Evolutionary conservation across 1,284 basidiomycete species (phyloP).

Genomic region (Heterobasidion parviporum): DNA sequence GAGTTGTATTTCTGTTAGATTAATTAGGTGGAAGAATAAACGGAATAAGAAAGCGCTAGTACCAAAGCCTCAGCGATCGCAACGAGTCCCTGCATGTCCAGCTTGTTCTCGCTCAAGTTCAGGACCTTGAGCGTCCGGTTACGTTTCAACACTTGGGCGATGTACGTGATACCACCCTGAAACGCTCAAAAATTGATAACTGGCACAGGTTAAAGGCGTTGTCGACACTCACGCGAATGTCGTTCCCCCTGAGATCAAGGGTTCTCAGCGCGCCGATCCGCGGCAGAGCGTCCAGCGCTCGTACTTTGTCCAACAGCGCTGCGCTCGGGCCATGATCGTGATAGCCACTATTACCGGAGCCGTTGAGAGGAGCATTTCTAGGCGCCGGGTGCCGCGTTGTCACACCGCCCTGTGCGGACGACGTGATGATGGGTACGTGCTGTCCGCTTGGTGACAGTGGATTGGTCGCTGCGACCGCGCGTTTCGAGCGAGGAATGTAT

Average conservation of each 20-base stretch:
- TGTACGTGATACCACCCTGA: constrained; percentile 71
- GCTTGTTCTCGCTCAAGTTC: constrained; percentile 90
- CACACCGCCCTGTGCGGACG: constrained; percentile 69
- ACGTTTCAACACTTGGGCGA: constrained; percentile 92
- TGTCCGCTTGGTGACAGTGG: constrained; percentile 50
- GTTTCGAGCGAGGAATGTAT: constrained; percentile 62
- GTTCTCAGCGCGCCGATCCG: constrained; percentile 81
- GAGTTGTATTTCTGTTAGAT: constrained; percentile 83
- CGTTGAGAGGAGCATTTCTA: constrained; percentile 9
- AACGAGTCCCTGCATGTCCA: constrained; percentile 78
- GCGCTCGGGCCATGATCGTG: constrained; percentile 55
- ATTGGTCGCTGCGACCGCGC: constrained; percentile 29
- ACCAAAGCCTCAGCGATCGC: constrained; percentile 86
- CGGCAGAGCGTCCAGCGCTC: constrained; percentile 79
- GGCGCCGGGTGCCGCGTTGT: constrained; percentile 54
- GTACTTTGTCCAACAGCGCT: constrained; percentile 70
- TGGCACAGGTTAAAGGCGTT: too few species aligned
- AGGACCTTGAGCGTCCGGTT: constrained; percentile 93
- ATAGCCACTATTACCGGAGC: constrained; percentile 3
- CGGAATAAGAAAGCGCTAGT: constrained; percentile 17
- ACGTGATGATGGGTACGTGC: constrained; percentile 64
- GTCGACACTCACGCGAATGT: constrained; percentile 56
- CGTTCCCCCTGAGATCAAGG: constrained; percentile 88
- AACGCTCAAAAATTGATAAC: constrained; percentile 4
- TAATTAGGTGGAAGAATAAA: background rate